Base-by-base conservation (phyloP, 257 asterid species). In the Haberlea rhodopensis region DNA sequence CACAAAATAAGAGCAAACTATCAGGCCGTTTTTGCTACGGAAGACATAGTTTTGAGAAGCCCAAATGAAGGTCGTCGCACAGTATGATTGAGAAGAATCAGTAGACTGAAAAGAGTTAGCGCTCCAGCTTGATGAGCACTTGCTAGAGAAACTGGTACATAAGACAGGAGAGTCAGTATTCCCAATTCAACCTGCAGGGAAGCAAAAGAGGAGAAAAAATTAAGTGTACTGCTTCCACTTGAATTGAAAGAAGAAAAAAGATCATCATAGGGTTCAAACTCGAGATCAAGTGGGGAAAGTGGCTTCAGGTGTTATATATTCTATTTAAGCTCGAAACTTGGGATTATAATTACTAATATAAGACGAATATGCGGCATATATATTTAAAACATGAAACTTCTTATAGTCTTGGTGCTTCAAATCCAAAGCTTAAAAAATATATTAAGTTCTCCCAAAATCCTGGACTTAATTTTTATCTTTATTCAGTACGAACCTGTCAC, bases 101-200 rank as follows among this genome's bases (percentile, higher is more conserved):
- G 77, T 10, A 90, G 74, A 45, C 85, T 83, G 48, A 90, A 52
- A 58, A 94, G 99, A 18, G 94, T 94, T 63, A 90, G 79, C n/a
- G 96, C 97, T 66, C 99, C 99, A 2, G 96, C 99, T 62, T 94
- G 97, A 74, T 94, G 97, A 74, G 96, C 96, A 22, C 87, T 43
- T 70, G 96, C 97, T 18, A 92, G 75, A 16, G 96, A 87, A 29
- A 85, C 95, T 1, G 99, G 99, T 9, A 89, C 97, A 19, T 89
- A 87, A 0, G 90, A 71, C 19, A 92, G 81, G 31, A 92, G 91
- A 51, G 95, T 85, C 5, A 95, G 71, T 77, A 92, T 80, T 29
- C 97, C 97, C 82, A 89, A 64, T 5, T 90, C 84, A 5, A 89
- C 96, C 97, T 89, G 78, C 79, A 73, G 19, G 20, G 25, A 25